Base-by-base conservation (phyloP, 306 rosid genomes). In the Cicer arietinum region DNA sequence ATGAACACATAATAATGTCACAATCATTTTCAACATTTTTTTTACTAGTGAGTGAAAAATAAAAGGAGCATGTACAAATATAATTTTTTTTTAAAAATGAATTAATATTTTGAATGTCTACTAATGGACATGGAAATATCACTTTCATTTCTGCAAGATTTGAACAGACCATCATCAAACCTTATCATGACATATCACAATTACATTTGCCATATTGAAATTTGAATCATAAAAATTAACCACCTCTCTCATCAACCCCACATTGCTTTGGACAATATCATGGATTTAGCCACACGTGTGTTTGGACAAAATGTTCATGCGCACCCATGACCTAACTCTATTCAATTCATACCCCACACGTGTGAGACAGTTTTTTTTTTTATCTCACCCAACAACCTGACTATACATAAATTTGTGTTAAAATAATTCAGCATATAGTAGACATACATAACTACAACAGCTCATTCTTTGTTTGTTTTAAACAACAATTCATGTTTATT, bases 241-340 rank as follows among this genome's bases (percentile, higher is more conserved):
- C 70, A 62, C 85, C 85, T 83, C 85, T 76, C 83, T 81, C 84
- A 81, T 80, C 83, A 81, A 81, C 79, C 81, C 87, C 91, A 85
- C 88, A 81, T 80, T 84, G 35, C 35, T 82, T 85, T 65, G 46
- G 52, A 56, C 76, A 81, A 54, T 35, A 47, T 77, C 25, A 82
- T 76, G 64, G 60, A 80, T 74, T 46, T 59, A 39, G 35, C 43
- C 91, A 80, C 90, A 83, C 82, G 84, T 85, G 88, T 83, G 78
- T 50, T 61, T 64, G 17, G 79, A 78, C 85, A 81, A 83, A 82
- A 78, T 63, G 82, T 69, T 79, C 85, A 86, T 86, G 87, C 85
- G 59, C 77, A 73, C 45, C 82, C 56, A 81, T 63, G 56, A 80
- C 45, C 82, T 81, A 75, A 73, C 82, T 56, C 80, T 72, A 43